Evolutionary conservation across 495 filamentous ascomycete species (phyloP).

Genomic region (Acidomyces sp.): DNA sequence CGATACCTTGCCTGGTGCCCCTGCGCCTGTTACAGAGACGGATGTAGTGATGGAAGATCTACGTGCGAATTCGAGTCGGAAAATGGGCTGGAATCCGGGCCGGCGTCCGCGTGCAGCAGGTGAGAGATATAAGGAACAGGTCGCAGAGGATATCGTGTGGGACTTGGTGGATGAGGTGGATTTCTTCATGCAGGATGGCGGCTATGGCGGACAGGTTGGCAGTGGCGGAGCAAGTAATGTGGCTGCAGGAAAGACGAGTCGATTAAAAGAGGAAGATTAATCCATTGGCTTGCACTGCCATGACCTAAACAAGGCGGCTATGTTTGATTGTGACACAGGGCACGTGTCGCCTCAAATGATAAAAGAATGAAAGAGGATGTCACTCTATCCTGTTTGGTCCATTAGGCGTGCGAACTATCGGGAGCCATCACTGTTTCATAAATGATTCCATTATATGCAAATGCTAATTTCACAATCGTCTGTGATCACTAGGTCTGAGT

Average conservation of each 20-base stretch:
- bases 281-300: no score
- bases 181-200: slow-evolving; percentile 56
- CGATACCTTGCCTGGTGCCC: slow-evolving; percentile 1
- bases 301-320: no score
- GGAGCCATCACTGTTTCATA: no score
- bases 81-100: slow-evolving; percentile 16
- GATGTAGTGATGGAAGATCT: slow-evolving; percentile 34
- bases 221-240: slow-evolving; percentile 2
- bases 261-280: slow-evolving; percentile 12
- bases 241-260: neutral
- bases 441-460: no score
- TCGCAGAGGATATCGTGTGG: slow-evolving; percentile 85
- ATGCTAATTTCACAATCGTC: no score
- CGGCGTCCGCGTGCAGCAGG: slow-evolving; percentile 36
- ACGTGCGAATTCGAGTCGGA: neutral
- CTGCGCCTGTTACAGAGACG: neutral
- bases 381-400: no score
- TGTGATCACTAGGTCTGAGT: no score
- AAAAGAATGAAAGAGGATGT: no score
- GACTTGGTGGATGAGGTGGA: slow-evolving; percentile 89
- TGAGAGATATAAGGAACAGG: slow-evolving; percentile 84
- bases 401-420: no score
- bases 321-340: no score
- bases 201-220: slow-evolving; percentile 27
- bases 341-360: no score